Percentiles rank a stretch among this genome's conserved stretches.
These are phyloP conservation scores for Mortierella sp. DNA, from an alignment of 371 early-diverging fungal genomes.

Conservation along the genomic window DNA sequence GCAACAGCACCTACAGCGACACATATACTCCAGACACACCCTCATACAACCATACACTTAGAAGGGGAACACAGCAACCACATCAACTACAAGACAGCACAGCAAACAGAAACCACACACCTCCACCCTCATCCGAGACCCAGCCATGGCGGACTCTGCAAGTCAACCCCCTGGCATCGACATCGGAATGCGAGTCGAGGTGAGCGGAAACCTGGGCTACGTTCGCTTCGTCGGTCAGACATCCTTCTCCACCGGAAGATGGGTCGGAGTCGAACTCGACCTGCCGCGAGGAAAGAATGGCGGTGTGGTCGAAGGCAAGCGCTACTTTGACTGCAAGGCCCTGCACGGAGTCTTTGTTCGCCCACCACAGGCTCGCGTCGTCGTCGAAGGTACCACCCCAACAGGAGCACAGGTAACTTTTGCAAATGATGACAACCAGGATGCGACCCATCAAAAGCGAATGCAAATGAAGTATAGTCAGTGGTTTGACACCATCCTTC, in stretches of 20 bases:
- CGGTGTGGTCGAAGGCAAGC: slow-evolving; percentile 81
- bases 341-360: slow-evolving; percentile 89
- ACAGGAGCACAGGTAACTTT: slow-evolving; percentile 18
- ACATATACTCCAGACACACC: background rate
- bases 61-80: background rate
- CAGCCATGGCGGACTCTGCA: slow-evolving; percentile 40
- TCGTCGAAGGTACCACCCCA: slow-evolving; percentile 43
- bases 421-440: background rate
- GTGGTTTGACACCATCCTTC: background rate
- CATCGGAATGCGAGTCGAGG: slow-evolving; percentile 69
- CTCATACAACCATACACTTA: background rate
- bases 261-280: slow-evolving; percentile 87
- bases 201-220: slow-evolving; percentile 73
- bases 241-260: slow-evolving; percentile 80
- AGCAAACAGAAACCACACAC: background rate
- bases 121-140: background rate
- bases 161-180: slow-evolving; percentile 56
- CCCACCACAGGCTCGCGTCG: slow-evolving; percentile 71
- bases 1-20: background rate
- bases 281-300: slow-evolving; percentile 82
- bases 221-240: slow-evolving; percentile 81
- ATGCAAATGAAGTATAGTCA: background rate
- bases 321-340: slow-evolving; percentile 85
- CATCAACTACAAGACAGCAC: background rate
- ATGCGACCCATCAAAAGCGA: background rate